Evolutionary conservation across 805 yeast species (phyloP).

Genomic region (Yueomyces sinensis): DNA sequence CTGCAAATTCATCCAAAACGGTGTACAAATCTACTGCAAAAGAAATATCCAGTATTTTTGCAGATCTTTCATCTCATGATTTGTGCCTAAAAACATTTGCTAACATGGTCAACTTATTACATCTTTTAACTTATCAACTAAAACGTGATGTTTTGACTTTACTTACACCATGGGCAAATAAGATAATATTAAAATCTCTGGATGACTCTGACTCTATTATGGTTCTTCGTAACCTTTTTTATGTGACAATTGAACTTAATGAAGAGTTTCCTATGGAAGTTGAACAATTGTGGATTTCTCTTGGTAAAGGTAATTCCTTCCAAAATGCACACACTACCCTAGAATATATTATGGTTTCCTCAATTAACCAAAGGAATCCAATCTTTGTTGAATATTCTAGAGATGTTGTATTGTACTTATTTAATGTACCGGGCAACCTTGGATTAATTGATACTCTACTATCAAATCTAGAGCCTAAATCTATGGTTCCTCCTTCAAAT

Average conservation of each 20-base stretch:
- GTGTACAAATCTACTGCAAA: constrained; percentile 80
- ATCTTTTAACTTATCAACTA: constrained; percentile 39
- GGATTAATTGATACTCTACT: constrained; percentile 49
- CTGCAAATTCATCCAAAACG: constrained; percentile 63
- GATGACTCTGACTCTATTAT: constrained; percentile 39
- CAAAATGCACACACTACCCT: constrained; percentile 61
- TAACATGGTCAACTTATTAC: constrained; percentile 59
- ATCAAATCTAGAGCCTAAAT: constrained; percentile 62
- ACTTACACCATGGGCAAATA: constrained; percentile 85
- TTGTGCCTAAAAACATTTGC: constrained; percentile 50
- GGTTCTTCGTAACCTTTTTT: constrained; percentile 73
- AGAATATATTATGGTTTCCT: constrained; percentile 53
- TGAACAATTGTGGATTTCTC: constrained; percentile 89
- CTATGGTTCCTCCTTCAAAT: constrained; percentile 71
- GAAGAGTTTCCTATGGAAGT: constrained; percentile 71
- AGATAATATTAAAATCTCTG: constrained; percentile 47
- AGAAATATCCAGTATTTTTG: constrained; percentile 63
- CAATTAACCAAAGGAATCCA: constrained; percentile 59
- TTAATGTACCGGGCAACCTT: constrained; percentile 36
- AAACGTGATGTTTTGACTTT: constrained; percentile 72
- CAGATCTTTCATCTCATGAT: constrained; percentile 44
- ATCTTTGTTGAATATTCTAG: constrained; percentile 66
- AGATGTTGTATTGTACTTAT: constrained; percentile 68
- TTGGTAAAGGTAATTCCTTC: constrained; percentile 61
- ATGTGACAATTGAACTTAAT: constrained; percentile 68